These are phyloP conservation scores for Leccinum uliginosum DNA, from an alignment of 768 basidiomycete genomes.

Conservation along the genomic window DNA sequence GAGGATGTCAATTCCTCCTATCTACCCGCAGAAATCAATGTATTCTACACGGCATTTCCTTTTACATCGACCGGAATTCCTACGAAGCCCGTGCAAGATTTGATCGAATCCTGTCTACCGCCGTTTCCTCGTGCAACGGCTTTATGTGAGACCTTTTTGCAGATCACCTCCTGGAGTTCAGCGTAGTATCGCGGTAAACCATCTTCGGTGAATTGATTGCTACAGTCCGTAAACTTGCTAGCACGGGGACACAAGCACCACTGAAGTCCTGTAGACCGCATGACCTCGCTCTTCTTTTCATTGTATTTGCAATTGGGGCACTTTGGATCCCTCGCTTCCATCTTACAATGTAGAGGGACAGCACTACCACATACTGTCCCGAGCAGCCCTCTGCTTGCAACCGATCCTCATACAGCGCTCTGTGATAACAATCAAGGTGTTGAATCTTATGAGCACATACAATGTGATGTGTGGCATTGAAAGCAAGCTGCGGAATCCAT, in stretches of 20 bases:
- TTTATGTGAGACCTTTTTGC: slow-evolving; percentile 44
- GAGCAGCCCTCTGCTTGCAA: slow-evolving; percentile 44
- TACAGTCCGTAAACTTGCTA: slow-evolving; percentile 31
- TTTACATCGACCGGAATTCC: slow-evolving; percentile 38
- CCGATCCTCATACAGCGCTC: slow-evolving; percentile 41
- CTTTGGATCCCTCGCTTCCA: slow-evolving; percentile 43
- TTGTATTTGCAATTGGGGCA: slow-evolving; percentile 45
- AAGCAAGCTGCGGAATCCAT: slow-evolving; percentile 44
- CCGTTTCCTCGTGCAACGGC: slow-evolving; percentile 37
- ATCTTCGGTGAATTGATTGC: slow-evolving; percentile 44
- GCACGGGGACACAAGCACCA: neutral
- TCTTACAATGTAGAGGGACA: slow-evolving; percentile 49
- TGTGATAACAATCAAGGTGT: slow-evolving; percentile 43
- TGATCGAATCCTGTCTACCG: slow-evolving; percentile 45
- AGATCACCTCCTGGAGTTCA: slow-evolving; percentile 49
- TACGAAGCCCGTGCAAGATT: slow-evolving; percentile 30
- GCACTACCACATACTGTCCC: slow-evolving; percentile 45
- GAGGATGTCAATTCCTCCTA: slow-evolving; percentile 42
- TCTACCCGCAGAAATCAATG: slow-evolving; percentile 41
- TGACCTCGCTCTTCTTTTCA: slow-evolving; percentile 45
- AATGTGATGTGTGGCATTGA: slow-evolving; percentile 52
- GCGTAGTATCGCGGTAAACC: slow-evolving; percentile 43
- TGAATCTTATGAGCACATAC: slow-evolving; percentile 52
- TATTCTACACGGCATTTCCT: slow-evolving; percentile 42
- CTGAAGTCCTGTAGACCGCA: slow-evolving; percentile 40